Conservation (phyloP, 2,329 filamentous ascomycete genomes). For the Scortechinia acanthostroma region DNA sequence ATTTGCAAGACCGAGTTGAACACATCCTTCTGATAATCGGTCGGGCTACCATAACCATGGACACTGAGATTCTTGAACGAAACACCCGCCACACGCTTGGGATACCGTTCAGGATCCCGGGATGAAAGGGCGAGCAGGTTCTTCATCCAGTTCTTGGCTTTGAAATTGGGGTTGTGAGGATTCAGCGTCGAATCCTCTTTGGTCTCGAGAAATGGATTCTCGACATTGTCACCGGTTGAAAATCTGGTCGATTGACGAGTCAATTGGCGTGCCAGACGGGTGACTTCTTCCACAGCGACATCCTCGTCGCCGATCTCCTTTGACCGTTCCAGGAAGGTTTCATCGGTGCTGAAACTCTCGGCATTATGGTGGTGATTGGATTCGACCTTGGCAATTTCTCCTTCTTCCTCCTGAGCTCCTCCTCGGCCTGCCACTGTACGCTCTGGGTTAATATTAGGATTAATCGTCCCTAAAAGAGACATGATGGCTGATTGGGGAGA, state of each 20-base stretch:
- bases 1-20: constrained; percentile 11
- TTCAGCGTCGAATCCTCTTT: constrained; percentile 24
- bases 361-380: too few species aligned
- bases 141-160: constrained; percentile 33
- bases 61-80: constrained; percentile 27
- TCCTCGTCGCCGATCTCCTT: not conserved
- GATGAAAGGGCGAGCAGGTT: constrained; percentile 30
- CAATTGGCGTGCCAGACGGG: not conserved
- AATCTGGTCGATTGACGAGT: not conserved
- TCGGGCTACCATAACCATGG: constrained; percentile 22
- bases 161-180: constrained; percentile 31
- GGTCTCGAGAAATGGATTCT: constrained; percentile 14
- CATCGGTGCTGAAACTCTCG: not conserved
- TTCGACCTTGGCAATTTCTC: too few species aligned
- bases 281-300: not conserved
- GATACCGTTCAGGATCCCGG: constrained; percentile 21
- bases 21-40: constrained; percentile 23
- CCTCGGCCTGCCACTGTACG: too few species aligned
- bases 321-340: not conserved
- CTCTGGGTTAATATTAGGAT: not conserved
- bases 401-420: too few species aligned
- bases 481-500: too few species aligned
- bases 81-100: constrained; percentile 25
- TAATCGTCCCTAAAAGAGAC: not conserved
- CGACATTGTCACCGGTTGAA: constrained; percentile 5